Evolutionary conservation across 306 rosid species (phyloP), one percentile per base, ranked within the genome.

Genomic region (Leucaena leucocephala): DNA sequence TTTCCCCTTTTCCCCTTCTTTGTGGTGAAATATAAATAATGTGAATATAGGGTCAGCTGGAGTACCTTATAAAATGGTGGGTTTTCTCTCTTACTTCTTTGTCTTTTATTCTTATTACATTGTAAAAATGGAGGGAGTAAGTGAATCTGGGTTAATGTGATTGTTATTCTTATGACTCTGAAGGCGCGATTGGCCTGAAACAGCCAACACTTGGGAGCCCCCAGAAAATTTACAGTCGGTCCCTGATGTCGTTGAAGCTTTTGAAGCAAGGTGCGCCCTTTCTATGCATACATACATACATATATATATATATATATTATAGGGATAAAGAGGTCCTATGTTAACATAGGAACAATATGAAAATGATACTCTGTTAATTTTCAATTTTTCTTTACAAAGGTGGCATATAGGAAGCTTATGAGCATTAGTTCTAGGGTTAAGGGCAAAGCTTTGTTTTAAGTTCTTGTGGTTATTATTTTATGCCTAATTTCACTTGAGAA

Each of bases 121-220:
- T 27, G 34, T 59, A 21, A 64, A 64, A 62, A 5, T 75, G n/a
- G 50, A 63, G n/a, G 71, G 57, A 13, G 34, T 7, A 61, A 49
- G 50, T 67, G 52, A 42, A 42, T 16, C 36, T 42, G 52, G 9
- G 10, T 4, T 46, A 55, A n/a, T 67, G 61, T 81, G 76, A 62
- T 81, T 58, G 12, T 57, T 80, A 7, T 76, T 71, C 57, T 64
- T 79, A 64, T 65, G 2, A 79, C 19, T 8, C 13, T 78, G 43
- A 79, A 95, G 98, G 98, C 86, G 78, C 34, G 96, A 88, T 68
- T 95, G 99, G 99, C 91, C 97, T 2, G 98, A 95, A 78, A 72
- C 91, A 6, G 92, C 90, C 63, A 95, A 95, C 80, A 95, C 99
- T 15, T 95, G 99, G 99, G 99, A 95, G 87, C 99, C 99, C 6